Percentiles rank a stretch among this genome's conserved stretches.
Conservation (phyloP, 106 monocot species). For the Dendrobium nobile region DNA sequence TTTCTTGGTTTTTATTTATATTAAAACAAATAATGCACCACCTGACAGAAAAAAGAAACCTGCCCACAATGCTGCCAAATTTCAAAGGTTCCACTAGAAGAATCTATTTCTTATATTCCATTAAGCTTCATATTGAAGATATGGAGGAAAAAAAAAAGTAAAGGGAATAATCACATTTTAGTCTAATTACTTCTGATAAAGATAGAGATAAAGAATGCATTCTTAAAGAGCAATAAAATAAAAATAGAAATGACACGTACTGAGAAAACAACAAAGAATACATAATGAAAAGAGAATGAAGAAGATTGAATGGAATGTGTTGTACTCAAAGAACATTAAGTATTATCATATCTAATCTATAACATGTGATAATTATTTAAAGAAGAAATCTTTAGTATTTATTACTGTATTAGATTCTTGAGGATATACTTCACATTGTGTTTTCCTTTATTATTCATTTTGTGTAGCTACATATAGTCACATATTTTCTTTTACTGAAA, state of each 20-base stretch:
- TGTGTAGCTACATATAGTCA: too few relatives aligned
- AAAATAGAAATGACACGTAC: background rate
- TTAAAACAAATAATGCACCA: background rate
- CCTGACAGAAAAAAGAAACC: background rate
- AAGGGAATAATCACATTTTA: background rate
- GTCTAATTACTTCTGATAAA: background rate
- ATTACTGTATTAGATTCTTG: too few relatives aligned
- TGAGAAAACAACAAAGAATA: background rate
- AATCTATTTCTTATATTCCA: conserved; percentile 6
- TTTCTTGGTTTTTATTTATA: background rate
- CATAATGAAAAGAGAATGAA: background rate
- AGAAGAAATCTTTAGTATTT: too few relatives aligned
- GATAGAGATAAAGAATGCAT: background rate
- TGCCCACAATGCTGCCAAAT: background rate
- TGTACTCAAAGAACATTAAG: background rate
- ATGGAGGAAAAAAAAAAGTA: background rate
- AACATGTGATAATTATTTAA: too few relatives aligned
- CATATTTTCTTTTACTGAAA: too few relatives aligned
- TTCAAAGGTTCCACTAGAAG: conserved; percentile 9
- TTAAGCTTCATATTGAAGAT: background rate
- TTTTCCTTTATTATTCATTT: too few relatives aligned
- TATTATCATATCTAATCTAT: background rate
- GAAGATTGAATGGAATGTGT: background rate
- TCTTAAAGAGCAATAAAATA: background rate
- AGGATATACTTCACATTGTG: too few relatives aligned